phyloP scores from a whole-genome alignment of 2,329 filamentous ascomycete genomes.

The Colletotrichum neosansevieriae region DNA sequence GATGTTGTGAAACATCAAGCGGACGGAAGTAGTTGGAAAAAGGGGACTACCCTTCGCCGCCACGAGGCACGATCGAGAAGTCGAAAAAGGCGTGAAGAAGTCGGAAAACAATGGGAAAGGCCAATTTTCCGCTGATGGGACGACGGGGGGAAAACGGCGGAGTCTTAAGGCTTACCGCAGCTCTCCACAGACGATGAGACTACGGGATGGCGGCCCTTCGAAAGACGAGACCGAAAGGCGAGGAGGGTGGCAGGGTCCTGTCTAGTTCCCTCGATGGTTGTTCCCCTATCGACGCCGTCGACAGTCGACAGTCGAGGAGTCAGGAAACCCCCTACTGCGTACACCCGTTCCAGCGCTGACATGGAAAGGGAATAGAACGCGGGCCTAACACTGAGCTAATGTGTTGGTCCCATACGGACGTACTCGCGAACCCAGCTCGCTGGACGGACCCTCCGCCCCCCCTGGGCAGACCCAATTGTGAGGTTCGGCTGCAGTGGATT shows the following conservation, averaged over 20 bases:
- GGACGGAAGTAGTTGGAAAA: background rate
- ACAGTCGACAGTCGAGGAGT: background rate
- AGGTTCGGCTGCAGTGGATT: constrained; percentile 28
- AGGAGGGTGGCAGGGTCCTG: constrained; percentile 8
- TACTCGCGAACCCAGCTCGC: constrained; percentile 27
- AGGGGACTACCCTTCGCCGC: constrained; percentile 18
- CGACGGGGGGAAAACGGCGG: constrained; percentile 24
- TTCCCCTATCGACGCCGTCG: background rate
- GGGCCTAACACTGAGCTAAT: constrained; percentile 27
- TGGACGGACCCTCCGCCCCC: constrained; percentile 9
- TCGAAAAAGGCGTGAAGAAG: background rate
- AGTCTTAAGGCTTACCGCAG: constrained; percentile 30
- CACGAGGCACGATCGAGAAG: constrained; percentile 6
- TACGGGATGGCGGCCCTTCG: constrained; percentile 22
- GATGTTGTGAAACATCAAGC: constrained; percentile 23
- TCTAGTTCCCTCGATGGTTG: background rate
- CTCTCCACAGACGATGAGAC: constrained; percentile 21
- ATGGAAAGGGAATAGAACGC: constrained; percentile 19
- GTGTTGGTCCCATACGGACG: constrained; percentile 23
- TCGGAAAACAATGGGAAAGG: background rate
- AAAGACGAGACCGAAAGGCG: background rate
- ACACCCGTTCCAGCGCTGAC: constrained; percentile 1
- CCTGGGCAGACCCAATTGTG: constrained; percentile 29
- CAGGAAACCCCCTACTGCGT: constrained; percentile 1
- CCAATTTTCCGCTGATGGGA: constrained; percentile 10